Conservation (phyloP, 805 yeast genomes). For the Wickerhamiella musiphila region DNA sequence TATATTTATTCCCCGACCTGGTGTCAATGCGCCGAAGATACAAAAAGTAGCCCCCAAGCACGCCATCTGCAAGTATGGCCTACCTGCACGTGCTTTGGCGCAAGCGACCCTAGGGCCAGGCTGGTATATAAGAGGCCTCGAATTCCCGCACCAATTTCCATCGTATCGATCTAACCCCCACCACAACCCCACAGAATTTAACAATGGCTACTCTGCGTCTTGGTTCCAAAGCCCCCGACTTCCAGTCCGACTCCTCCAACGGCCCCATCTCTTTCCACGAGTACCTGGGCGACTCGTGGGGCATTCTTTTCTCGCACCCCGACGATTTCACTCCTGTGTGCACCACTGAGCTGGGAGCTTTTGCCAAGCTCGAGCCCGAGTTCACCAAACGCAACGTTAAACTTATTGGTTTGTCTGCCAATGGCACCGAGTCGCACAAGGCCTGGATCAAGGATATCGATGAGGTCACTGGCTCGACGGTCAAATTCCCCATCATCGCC, state of each 20-base stretch:
- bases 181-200: constrained; percentile 3
- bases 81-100: constrained; percentile 4
- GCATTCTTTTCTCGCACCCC: constrained; percentile 81
- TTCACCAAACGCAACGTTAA: constrained; percentile 75
- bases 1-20: no score
- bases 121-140: constrained; percentile 1
- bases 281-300: constrained; percentile 74
- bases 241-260: constrained; percentile 63
- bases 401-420: constrained; percentile 81
- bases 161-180: no score
- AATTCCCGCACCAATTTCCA: background rate
- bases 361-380: constrained; percentile 81
- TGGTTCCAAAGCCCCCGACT: constrained; percentile 80
- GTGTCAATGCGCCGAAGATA: no score
- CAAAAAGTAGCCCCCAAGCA: no score
- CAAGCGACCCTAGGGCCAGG: background rate
- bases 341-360: constrained; percentile 92
- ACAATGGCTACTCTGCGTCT: constrained; percentile 33
- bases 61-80: no score
- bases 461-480: constrained; percentile 61
- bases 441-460: constrained; percentile 89
- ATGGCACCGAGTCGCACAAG: constrained; percentile 65
- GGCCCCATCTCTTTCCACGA: constrained; percentile 81
- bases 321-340: constrained; percentile 96
- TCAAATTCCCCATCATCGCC: constrained; percentile 80